Base-by-base conservation (phyloP, 352 stramenopile genomes). In the Globisporangium irregulare region DNA sequence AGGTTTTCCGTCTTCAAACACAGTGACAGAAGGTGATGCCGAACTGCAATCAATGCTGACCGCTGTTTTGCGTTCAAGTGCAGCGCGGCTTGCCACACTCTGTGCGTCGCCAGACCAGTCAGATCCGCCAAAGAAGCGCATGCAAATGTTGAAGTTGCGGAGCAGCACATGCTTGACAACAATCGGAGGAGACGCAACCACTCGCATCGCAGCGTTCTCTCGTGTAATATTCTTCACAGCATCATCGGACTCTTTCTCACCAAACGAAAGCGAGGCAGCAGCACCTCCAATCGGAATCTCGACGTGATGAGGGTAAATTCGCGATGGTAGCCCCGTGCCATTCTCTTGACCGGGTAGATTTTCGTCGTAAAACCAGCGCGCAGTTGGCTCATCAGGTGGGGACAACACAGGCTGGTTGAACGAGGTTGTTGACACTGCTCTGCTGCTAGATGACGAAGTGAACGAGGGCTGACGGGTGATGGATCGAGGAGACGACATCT, bases 91-190 rank as follows among this genome's bases (percentile, higher is more conserved):
- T 22, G 78, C 72, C 32, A 68, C 74, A 63, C 90, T 84, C 25
- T 73, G 77, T 1, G 74, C 68, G 61, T 92, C 80, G 20, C 82
- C 76, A 1, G 77, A 86, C 87, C 87, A 96, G 65, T 96, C 89
- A 14, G 78, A 91, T 0, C 89, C 89, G 51, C 87, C 89, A 69
- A 96, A 96, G 69, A 96, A 93, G 3, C 87, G 83, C 81, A 95
- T 92, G 73, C 88, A 92, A 55, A 96, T 81, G 61, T 91, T 95
- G 36, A 96, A 94, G 32, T 96, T 89, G 38, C 89, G 87, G 29
- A 96, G 69, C 20, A 96, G 65, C n/a, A 96, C 80, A 48, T 92
- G 85, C 41, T 82, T 89, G 25, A 93, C 75, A 4, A 94, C 81
- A n/a, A 94, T 64, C 1, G 88, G 86, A 3, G 83, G 59, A 12